Base-by-base conservation (phyloP, 2,329 filamentous ascomycete species). In the Diaporthe capsici region DNA sequence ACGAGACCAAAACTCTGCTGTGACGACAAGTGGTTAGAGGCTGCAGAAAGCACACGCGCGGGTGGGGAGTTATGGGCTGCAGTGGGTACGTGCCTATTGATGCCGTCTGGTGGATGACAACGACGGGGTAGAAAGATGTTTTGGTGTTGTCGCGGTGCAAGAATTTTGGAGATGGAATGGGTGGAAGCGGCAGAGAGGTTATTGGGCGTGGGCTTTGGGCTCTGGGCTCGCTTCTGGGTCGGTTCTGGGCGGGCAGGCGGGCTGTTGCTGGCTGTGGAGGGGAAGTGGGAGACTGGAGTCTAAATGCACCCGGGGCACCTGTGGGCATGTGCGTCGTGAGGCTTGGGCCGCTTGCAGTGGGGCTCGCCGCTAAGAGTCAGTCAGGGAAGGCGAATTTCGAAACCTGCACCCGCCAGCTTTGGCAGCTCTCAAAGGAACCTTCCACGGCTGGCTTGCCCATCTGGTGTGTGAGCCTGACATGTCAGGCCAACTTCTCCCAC, bases 111-210 rank as follows among this genome's bases (percentile, higher is more conserved):
- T 42, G 65, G 49, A 55, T 53, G 49, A 39, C 47, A 39, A 22
- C 25, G 49, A 42, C 22, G 34, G 31, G 34, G 22, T 15, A 42
- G 34, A 22, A 39, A 6, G 47, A 25, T 70, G 47, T 70, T 70
- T 67, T 58, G 71, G 63, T 71, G 47, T 68, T 76, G 75, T 76
- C 75, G 49, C 47, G 34, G 71, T 65, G 75, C 71, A 76, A 76
- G 75, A 76, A 74, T 76, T 76, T 76, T 74, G 75, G 71, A 73
- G 72, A 71, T 60, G 60, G 65, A 76, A 71, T 72, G 47, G 71
- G 72, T 72, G 65, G 67, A 61, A 55, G 65, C 39, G 37, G 37
- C 71, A 37, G 22, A n/a, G 34, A 39, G 25, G 75, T 65, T 75
- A 63, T 44, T 73, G 63, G 55, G 72, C 51, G 65, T 75, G 60